Evolutionary conservation across 2,329 filamentous ascomycete genomes (phyloP).

Genomic region (Cercospora zeae-maydis): DNA sequence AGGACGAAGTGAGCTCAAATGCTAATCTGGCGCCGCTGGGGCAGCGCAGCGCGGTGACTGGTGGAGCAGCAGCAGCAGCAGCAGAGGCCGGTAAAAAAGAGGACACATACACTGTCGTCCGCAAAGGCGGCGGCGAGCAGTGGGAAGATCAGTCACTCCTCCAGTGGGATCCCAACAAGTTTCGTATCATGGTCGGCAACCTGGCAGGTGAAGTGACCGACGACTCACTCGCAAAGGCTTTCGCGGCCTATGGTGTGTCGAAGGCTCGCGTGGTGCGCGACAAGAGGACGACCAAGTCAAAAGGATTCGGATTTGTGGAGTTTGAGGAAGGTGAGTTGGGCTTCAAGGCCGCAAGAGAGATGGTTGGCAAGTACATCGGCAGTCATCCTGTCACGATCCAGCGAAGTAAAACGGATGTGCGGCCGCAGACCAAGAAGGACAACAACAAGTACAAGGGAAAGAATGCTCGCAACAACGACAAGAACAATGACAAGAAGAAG

Average conservation of each 20-base stretch:
- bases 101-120: conserved; percentile 63
- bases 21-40: conserved; percentile 20
- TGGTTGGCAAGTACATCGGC: conserved; percentile 99
- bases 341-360: conserved; percentile 93
- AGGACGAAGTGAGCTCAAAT: conserved; percentile 18
- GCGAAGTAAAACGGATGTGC: conserved; percentile 89
- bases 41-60: conserved; percentile 18
- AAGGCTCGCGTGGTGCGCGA: conserved; percentile 93
- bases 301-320: conserved; percentile 93
- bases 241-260: conserved; percentile 83
- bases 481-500: conserved; percentile 42
- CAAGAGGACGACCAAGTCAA: conserved; percentile 93
- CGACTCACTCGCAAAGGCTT: conserved; percentile 90
- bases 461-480: conserved; percentile 53
- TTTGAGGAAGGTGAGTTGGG: conserved; percentile 95
- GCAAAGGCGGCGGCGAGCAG: conserved; percentile 82
- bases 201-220: conserved; percentile 96
- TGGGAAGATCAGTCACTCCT: conserved; percentile 87
- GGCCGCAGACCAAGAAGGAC: conserved; percentile 60
- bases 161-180: conserved; percentile 93
- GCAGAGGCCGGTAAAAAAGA: conserved; percentile 17
- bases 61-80: conserved; percentile 4
- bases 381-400: conserved; percentile 79
- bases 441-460: conserved; percentile 38
- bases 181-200: conserved; percentile 94